Conservation (phyloP, 306 rosid species). For the Castanea crenata region DNA sequence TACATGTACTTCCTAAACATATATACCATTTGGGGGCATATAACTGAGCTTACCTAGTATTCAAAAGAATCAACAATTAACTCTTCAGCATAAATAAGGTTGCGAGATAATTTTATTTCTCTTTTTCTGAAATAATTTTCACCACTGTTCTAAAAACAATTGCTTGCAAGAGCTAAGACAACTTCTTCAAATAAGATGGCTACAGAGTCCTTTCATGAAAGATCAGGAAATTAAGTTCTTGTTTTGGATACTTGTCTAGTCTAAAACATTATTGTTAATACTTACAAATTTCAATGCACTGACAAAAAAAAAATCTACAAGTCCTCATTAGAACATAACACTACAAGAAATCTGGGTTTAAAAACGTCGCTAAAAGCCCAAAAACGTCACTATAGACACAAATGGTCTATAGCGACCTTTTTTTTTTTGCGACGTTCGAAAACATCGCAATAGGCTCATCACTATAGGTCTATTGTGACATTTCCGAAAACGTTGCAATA, state of each 20-base stretch:
- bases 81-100: background rate
- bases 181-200: background rate
- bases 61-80: conserved; percentile 19
- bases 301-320: background rate
- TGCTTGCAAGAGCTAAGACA: background rate
- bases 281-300: background rate
- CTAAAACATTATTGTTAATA: background rate
- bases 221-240: background rate
- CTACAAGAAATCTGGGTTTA: too few relatives aligned
- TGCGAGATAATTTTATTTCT: background rate
- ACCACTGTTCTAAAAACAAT: too few relatives aligned
- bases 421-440: too few relatives aligned
- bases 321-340: too few relatives aligned
- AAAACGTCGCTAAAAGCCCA: too few relatives aligned
- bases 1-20: background rate
- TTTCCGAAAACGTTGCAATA: too few relatives aligned
- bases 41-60: conserved; percentile 70
- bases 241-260: background rate
- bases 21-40: background rate
- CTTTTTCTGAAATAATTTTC: too few relatives aligned
- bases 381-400: too few relatives aligned
- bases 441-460: too few relatives aligned
- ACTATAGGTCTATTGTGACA: too few relatives aligned
- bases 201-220: background rate
- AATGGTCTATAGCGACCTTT: too few relatives aligned